phyloP scores from a whole-genome alignment of 208 protist genomes.

The Leishmania aethiopica region DNA sequence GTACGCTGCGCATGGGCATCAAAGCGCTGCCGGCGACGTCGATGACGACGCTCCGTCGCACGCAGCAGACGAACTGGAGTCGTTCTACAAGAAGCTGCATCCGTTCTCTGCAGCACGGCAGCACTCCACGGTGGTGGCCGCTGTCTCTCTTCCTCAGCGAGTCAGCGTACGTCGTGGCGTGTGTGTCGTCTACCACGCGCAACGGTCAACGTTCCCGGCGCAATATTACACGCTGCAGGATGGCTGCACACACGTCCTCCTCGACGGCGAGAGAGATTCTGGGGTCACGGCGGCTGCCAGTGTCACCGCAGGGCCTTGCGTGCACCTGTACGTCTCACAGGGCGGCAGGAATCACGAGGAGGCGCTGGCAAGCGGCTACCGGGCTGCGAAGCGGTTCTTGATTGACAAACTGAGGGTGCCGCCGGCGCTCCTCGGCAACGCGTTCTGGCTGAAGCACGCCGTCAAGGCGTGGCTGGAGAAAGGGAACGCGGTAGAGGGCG shows the following conservation, averaged over 20 bases:
- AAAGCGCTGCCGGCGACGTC: not conserved
- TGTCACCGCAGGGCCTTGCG: not conserved
- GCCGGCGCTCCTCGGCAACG: slow-evolving; percentile 18
- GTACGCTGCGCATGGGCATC: not conserved
- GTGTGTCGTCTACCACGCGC: slow-evolving; percentile 30
- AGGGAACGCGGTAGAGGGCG: not conserved
- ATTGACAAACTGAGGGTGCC: slow-evolving; percentile 15
- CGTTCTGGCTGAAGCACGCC: slow-evolving; percentile 22
- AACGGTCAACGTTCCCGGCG: slow-evolving; percentile 21
- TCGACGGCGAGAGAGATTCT: not conserved
- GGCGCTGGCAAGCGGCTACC: slow-evolving; percentile 4
- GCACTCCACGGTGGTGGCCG: not conserved
- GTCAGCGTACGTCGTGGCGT: slow-evolving; percentile 25
- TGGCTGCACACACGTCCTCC: slow-evolving; percentile 21
- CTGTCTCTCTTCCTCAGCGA: not conserved
- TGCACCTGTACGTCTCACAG: slow-evolving; percentile 31
- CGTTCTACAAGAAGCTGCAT: slow-evolving; percentile 20
- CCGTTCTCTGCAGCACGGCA: slow-evolving; percentile 13
- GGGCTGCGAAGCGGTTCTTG: slow-evolving; percentile 13
- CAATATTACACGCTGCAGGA: slow-evolving; percentile 27
- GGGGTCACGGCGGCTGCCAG: not conserved
- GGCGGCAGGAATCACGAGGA: slow-evolving; percentile 23
- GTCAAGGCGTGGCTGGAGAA: slow-evolving; percentile 20
- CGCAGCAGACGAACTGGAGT: not conserved
- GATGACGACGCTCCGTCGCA: not conserved